Base-by-base conservation (phyloP, 768 basidiomycete genomes). In the Boletellus emodensis region DNA sequence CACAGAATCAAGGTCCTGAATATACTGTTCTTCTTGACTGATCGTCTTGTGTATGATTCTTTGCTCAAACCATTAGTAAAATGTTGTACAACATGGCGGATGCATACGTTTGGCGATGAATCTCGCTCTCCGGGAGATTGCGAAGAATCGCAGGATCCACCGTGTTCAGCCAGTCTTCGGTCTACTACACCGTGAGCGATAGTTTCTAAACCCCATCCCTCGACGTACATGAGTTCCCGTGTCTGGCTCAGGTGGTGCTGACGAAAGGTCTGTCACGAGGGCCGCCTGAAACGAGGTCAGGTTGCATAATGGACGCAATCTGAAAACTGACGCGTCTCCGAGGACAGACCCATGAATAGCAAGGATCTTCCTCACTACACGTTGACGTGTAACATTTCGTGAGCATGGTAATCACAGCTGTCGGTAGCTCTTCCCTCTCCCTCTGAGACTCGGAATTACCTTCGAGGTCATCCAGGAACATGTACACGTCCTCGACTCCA, bases 401-500 rank as follows among this genome's bases (percentile, higher is more conserved):
- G 52, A 96, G 72, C 70, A 87, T 82, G 1, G 93, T 95, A 57
- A 94, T 80, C 5, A 99, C 87, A 2, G 90, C 93, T 0, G 91
- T 94, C 2, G 93, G 93, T 10, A 94, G 66, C 76, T 92, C 69
- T 61, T 84, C 84, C 36, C 77, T 74, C 62, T 86, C 85, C 35
- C 75, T 75, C 14, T 77, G 73, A 1, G 75, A 71, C 54, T 86
- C 85, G 1, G 81, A 81, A 20, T 69, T 69, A 22, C 84, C 84
- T 48, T 85, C 84, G 35, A 79, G 76, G 55, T 94, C 93, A 51
- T 91, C 91, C 61, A 90, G 73, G 68, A 96, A 95, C 77, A 87
- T 89, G 71, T 90, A 96, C 6, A 96, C 93, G 54, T 94, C 91
- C 61, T 94, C 93, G 4, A 94, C 88, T 3, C 88, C 85, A 61